Evolutionary conservation across 2,329 filamentous ascomycete species (phyloP).

Genomic region (Lasiodiplodia citricola): DNA sequence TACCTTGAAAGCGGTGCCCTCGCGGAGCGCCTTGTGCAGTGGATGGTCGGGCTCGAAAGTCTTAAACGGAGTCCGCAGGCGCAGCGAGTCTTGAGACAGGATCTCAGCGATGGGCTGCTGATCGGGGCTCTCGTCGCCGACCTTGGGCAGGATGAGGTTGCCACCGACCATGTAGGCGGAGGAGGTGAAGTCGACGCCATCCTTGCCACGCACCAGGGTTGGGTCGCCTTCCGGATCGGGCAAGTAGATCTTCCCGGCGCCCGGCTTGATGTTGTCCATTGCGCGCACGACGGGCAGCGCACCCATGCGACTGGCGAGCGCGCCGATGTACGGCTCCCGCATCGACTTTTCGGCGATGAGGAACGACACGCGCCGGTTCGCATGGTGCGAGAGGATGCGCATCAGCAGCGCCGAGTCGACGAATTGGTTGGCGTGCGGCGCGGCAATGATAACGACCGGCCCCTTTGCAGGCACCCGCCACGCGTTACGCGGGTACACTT

Average conservation of each 20-base stretch:
- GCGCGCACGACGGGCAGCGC: slow-evolving; percentile 25
- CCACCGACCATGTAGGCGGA: slow-evolving; percentile 20
- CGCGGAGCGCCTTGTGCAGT: slow-evolving; percentile 12
- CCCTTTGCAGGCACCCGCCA: slow-evolving; percentile 16
- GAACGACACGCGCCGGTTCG: slow-evolving; percentile 20
- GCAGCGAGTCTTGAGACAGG: slow-evolving; percentile 13
- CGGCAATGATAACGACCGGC: slow-evolving; percentile 25
- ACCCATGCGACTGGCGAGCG: slow-evolving; percentile 19
- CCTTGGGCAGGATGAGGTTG: slow-evolving; percentile 15
- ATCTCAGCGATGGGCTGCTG: slow-evolving; percentile 27
- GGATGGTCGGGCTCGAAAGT: slow-evolving; percentile 10
- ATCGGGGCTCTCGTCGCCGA: slow-evolving; percentile 15
- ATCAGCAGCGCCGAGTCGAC: slow-evolving; percentile 25
- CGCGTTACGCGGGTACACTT: slow-evolving; percentile 21
- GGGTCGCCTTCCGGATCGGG: slow-evolving; percentile 24
- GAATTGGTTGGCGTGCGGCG: slow-evolving; percentile 28
- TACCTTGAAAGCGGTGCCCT: slow-evolving; percentile 24
- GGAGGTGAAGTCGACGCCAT: slow-evolving; percentile 15
- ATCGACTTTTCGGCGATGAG: slow-evolving; percentile 28
- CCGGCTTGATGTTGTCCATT: slow-evolving; percentile 27
- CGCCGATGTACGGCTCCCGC: slow-evolving; percentile 22
- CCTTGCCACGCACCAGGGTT: slow-evolving; percentile 16
- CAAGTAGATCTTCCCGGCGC: slow-evolving; percentile 25
- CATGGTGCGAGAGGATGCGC: slow-evolving; percentile 23
- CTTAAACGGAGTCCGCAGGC: slow-evolving; percentile 19